Evolutionary conservation across 176 grass and related monocot species (phyloP), one percentile per base, ranked within the genome.

Genomic region (Juncus inflexus): DNA sequence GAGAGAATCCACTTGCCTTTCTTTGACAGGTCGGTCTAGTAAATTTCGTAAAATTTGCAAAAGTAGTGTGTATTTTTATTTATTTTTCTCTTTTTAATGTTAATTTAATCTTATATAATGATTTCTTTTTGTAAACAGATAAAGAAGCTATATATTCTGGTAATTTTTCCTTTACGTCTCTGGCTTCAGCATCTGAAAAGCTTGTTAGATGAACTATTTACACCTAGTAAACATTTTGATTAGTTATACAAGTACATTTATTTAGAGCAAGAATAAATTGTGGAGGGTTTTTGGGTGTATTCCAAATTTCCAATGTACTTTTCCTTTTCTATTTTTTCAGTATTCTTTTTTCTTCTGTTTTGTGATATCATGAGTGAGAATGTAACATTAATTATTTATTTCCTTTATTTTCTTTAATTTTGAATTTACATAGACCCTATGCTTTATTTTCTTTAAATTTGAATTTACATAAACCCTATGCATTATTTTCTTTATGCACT

Each of bases 91-190:
- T 67, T 61, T 73, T 83, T 62, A 64, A 50, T 39, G 2, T 75
- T 57, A 12, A 66, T 65, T 78, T 61, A 42, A 45, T 62, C 68
- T 74, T 28, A 70, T 60, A 10, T 66, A 49, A 42, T 71, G 39
- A 45, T 42, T 77, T n/a, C 75, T 28, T 60, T 59, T 42, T 13
- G 58, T 73, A 39, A 60, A 63, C 85, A 92, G 94, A 80, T 42
- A 92, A 86, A 78, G 94, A 92, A 64, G 80, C 83, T 81, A 76
- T 92, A 68, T 84, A 84, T 80, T 90, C 85, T 67, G 88, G 89
- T 15, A 99, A 99, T 72, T 99, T 99, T 78, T 74, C 79, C 40
- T 99, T 92, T 74, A 86, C 94, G 9, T 58, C 78, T 58, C 61
- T 92, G 72, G 63, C 67, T 35, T 67, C 68, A 49, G 40, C 51